Base-by-base conservation (phyloP, 2,329 filamentous ascomycete genomes). In the Oidium heveae region DNA sequence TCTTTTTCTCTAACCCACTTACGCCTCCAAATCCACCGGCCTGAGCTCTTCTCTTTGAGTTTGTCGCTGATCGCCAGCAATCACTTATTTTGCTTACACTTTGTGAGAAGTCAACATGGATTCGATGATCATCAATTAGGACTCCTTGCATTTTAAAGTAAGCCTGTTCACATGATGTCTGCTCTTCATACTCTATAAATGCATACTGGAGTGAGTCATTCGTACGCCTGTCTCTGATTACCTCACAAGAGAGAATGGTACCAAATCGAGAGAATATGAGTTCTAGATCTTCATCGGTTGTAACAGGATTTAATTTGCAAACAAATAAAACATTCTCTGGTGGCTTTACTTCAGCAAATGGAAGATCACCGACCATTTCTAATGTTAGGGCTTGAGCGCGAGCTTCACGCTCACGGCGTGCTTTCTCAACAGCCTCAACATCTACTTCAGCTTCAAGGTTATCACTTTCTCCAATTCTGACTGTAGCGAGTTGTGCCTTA, bases 61-160 rank as follows among this genome's bases (percentile, higher is more conserved):
- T 94, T 20, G 88, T 86, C 44, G 82, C 81, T 57, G 79, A 82
- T 58, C 91, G 77, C 91, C 91, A 98, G 16, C 81, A 80, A 58
- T 94, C 86, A 49, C 86, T 91, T 8, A 98, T 70, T 65, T 86
- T 89, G 58, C 80, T 77, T 57, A 88, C 91, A 65, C 86, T 94
- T 70, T 98, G 91, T 12, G 88, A 95, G 68, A 98, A 98, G 69
- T 98, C 91, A 55, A 98, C 91, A 64, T 98, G 91, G 59, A 98
- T 98, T 44, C 91, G 82, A 59, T 94, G 85, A 62, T 98, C 91
- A 63, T 98, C 91, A 59, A 98, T 96, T 55, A 98, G 71, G 1
- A 96, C 89, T 1, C 83, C 86, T 66, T 98, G 87, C 91, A 98
- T 98, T 70, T 98, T 98, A 71, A 93, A 91, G 64, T 95, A 98